Percentiles rank a stretch among this genome's conserved stretches.
Conservation (phyloP, 495 filamentous ascomycete species). For the Aspergillus funiculosus region DNA sequence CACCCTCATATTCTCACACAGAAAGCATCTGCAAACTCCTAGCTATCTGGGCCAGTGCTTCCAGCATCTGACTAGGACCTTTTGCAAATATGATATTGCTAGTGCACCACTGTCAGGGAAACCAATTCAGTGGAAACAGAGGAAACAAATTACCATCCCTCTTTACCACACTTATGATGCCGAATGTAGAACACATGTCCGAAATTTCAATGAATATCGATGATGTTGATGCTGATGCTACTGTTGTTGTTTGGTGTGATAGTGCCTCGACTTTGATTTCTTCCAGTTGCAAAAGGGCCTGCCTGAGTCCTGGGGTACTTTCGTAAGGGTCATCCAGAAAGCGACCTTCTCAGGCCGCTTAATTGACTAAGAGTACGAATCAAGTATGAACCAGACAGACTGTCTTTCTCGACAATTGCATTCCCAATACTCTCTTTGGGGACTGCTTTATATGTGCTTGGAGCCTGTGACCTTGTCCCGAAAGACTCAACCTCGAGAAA, state of each 20-base stretch:
- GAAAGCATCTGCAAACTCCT: too few species aligned
- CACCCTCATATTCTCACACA: too few species aligned
- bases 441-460: conserved; percentile 1
- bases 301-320: background rate
- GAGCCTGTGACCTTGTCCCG: background rate
- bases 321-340: background rate
- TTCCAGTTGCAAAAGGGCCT: background rate
- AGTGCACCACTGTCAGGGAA: conserved; percentile 23
- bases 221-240: too few species aligned
- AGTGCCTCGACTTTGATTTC: conserved; percentile 1
- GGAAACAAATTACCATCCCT: conserved; percentile 15
- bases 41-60: background rate
- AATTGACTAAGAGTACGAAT: background rate
- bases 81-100: conserved; percentile 22
- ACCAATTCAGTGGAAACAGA: conserved; percentile 33
- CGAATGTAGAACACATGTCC: background rate
- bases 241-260: background rate
- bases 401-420: background rate
- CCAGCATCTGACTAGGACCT: background rate
- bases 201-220: too few species aligned
- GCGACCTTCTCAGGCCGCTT: background rate
- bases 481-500: background rate
- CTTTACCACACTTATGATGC: background rate
- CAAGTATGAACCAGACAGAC: background rate
- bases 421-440: background rate